Conservation (phyloP, 305 asterid species). For the Stenogyne calaminthoides region DNA sequence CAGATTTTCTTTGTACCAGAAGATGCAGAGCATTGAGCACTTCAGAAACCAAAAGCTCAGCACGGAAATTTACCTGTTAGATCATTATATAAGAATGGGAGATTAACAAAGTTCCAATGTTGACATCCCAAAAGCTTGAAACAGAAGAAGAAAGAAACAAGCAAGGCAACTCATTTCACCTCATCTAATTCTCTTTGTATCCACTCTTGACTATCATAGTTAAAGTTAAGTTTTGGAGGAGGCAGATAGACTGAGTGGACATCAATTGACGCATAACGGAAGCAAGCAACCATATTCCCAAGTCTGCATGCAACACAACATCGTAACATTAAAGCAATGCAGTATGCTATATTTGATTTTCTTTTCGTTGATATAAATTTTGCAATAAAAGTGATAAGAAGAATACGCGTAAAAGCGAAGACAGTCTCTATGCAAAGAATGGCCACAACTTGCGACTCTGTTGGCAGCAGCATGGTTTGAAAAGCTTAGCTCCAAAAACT, state of each 20-base stretch:
- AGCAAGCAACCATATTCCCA: slow-evolving; percentile 97
- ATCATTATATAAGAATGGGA: slow-evolving; percentile 23
- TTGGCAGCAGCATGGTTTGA: slow-evolving; percentile 99
- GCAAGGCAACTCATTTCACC: slow-evolving; percentile 46
- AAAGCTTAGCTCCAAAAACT: slow-evolving; percentile 98
- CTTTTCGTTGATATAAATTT: slow-evolving; percentile 19
- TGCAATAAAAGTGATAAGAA: slow-evolving; percentile 12
- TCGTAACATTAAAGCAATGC: slow-evolving; percentile 21
- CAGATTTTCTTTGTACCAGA: slow-evolving; percentile 56
- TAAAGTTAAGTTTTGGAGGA: slow-evolving; percentile 78
- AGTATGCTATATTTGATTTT: slow-evolving; percentile 11
- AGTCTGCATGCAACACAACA: slow-evolving; percentile 54
- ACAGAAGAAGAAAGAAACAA: background rate
- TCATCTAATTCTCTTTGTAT: slow-evolving; percentile 63
- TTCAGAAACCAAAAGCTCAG: slow-evolving; percentile 84
- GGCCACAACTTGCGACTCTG: slow-evolving; percentile 98
- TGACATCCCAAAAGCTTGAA: slow-evolving; percentile 19
- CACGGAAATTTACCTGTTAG: slow-evolving; percentile 64
- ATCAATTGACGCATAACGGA: slow-evolving; percentile 94
- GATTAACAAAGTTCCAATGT: slow-evolving; percentile 21
- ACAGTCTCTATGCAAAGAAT: slow-evolving; percentile 92
- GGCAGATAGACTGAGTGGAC: slow-evolving; percentile 93
- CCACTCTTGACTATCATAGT: slow-evolving; percentile 83
- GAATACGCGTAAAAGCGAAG: slow-evolving; percentile 94
- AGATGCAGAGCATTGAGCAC: slow-evolving; percentile 63